These are phyloP conservation scores for Neonectria faginata DNA, from an alignment of 2,329 filamentous ascomycete genomes.

Conservation along the genomic window DNA sequence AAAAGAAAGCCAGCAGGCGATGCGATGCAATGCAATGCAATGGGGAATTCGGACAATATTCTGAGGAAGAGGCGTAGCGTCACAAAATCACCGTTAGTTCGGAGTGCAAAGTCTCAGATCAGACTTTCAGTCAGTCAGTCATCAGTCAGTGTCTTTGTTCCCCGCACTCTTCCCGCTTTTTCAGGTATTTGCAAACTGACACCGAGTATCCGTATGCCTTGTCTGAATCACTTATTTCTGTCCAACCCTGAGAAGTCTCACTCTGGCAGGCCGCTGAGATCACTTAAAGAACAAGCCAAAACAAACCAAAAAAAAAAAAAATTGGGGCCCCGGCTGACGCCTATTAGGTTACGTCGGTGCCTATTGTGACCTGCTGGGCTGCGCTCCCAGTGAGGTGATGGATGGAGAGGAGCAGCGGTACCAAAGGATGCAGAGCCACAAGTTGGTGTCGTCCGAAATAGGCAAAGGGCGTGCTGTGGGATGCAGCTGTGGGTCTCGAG, in stretches of 20 bases:
- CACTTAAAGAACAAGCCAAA: background rate
- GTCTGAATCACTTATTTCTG: slow-evolving; percentile 4
- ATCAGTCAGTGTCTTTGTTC: slow-evolving; percentile 19
- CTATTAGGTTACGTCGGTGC: background rate
- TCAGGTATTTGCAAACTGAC: background rate
- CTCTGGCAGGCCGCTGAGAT: slow-evolving; percentile 1
- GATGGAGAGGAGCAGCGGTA: slow-evolving; percentile 4
- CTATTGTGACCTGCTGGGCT: background rate
- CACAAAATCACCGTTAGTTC: slow-evolving; percentile 21
- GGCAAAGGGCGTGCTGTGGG: slow-evolving; percentile 34
- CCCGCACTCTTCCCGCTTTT: slow-evolving; percentile 21
- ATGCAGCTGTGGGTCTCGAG: slow-evolving; percentile 28
- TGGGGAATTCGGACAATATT: slow-evolving; percentile 20
- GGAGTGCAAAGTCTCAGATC: slow-evolving; percentile 4
- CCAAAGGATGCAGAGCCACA: slow-evolving; percentile 32
- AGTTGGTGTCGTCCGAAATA: slow-evolving; percentile 39
- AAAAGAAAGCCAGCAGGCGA: slow-evolving; percentile 21
- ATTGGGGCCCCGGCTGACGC: background rate
- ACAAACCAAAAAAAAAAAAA: no score
- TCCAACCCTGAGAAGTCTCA: background rate
- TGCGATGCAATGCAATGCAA: slow-evolving; percentile 23
- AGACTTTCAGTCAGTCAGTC: slow-evolving; percentile 7
- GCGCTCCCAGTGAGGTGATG: slow-evolving; percentile 1
- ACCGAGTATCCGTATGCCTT: background rate
- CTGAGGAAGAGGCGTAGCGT: slow-evolving; percentile 23